Evolutionary conservation across 225 moss, liverwort and hornwort species (phyloP).

Genomic region (Straminergon stramineum): DNA sequence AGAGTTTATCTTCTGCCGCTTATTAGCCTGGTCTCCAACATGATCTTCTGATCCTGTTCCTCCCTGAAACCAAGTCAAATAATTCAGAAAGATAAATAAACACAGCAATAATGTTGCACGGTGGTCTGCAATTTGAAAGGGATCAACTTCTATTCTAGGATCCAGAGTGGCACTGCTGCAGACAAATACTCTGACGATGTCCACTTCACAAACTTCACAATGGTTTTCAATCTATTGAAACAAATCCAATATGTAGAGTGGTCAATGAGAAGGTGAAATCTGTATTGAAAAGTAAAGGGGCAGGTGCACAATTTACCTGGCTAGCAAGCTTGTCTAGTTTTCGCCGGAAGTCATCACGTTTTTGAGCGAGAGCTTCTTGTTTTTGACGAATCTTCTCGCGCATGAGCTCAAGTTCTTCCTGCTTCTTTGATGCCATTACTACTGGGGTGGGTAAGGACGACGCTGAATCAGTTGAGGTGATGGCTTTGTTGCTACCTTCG

Average conservation of each 20-base stretch:
- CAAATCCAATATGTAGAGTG: background rate
- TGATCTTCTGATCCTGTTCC: slow-evolving; percentile 30
- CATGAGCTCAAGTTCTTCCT: slow-evolving; percentile 89
- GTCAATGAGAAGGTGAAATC: background rate
- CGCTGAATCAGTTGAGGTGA: slow-evolving; percentile 50
- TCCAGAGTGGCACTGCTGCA: background rate
- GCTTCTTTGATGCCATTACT: slow-evolving; percentile 53
- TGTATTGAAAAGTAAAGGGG: background rate
- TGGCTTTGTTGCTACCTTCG: slow-evolving; percentile 48
- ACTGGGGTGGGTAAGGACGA: slow-evolving; percentile 23
- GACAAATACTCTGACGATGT: background rate
- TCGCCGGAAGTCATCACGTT: slow-evolving; percentile 80
- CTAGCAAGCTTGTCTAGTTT: slow-evolving; percentile 76
- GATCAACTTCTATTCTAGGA: background rate
- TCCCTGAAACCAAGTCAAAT: slow-evolving; percentile 25
- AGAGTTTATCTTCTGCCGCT: slow-evolving; percentile 63
- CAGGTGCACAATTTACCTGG: slow-evolving; percentile 43
- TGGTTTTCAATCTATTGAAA: background rate
- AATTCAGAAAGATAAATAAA: background rate
- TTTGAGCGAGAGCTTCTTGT: slow-evolving; percentile 77
- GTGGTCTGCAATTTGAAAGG: background rate
- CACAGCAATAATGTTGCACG: background rate
- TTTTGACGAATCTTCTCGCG: slow-evolving; percentile 80
- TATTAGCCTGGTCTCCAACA: slow-evolving; percentile 50
- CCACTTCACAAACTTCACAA: background rate